Percentiles rank a stretch among this genome's conserved stretches.
These are phyloP conservation scores for Chamaecrista fasciculata DNA, from an alignment of 306 rosid species.

Conservation along the genomic window DNA sequence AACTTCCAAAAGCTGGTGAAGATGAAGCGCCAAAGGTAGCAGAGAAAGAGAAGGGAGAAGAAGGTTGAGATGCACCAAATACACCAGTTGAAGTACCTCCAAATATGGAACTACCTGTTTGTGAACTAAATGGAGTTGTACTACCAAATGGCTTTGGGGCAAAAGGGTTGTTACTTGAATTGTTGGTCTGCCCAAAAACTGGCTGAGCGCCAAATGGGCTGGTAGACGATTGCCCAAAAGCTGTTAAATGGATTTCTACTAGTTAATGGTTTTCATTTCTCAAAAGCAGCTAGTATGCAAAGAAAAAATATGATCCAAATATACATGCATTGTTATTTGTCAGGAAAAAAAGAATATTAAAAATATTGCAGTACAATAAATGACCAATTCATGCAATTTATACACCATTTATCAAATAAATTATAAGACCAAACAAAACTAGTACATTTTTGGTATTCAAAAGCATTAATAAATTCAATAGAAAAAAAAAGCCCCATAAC, in stretches of 20 bases:
- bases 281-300: background rate
- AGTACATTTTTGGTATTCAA: background rate
- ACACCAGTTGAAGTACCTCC: conserved; percentile 95
- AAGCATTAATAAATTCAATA: background rate
- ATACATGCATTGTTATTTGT: no score
- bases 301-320: no score
- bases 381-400: background rate
- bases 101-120: conserved; percentile 60
- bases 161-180: conserved; percentile 67
- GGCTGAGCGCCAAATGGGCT: conserved; percentile 87
- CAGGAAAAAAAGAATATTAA: background rate
- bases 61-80: conserved; percentile 74
- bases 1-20: conserved; percentile 70
- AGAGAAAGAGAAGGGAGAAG: conserved; percentile 73
- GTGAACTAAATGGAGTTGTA: conserved; percentile 74
- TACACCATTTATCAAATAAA: background rate
- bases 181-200: conserved; percentile 69
- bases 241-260: conserved; percentile 43
- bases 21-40: conserved; percentile 64
- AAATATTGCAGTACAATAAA: conserved; percentile 9
- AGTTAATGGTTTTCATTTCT: conserved; percentile 1
- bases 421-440: background rate
- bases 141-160: conserved; percentile 81
- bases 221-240: conserved; percentile 82
- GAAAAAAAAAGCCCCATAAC: background rate